A percentile compares a stretch with the other conserved stretches of the same genome.
Conservation (phyloP, 805 yeast species). For the Starmerella bombi region DNA sequence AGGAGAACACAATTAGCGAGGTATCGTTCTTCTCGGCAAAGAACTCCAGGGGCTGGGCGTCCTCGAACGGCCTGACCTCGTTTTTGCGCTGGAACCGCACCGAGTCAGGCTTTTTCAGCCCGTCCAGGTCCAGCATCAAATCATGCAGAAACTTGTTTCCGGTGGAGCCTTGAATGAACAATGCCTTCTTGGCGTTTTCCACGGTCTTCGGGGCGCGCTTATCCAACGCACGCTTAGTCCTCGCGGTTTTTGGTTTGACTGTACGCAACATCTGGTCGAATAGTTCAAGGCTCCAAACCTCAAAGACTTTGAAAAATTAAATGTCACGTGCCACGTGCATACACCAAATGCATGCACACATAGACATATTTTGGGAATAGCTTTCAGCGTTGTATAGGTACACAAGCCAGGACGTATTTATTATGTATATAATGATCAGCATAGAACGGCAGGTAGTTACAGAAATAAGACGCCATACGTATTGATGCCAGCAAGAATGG, state of each 20-base stretch:
- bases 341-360: background rate
- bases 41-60: slow-evolving; percentile 69
- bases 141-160: slow-evolving; percentile 72
- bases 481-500: too few relatives aligned
- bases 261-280: slow-evolving; percentile 31
- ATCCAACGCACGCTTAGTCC: slow-evolving; percentile 87
- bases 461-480: too few relatives aligned
- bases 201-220: slow-evolving; percentile 76
- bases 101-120: slow-evolving; percentile 79
- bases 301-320: slow-evolving; percentile 2
- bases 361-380: background rate
- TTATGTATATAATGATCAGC: too few relatives aligned
- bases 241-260: slow-evolving; percentile 82
- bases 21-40: slow-evolving; percentile 90
- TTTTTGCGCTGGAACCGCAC: slow-evolving; percentile 82
- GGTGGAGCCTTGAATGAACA: slow-evolving; percentile 82
- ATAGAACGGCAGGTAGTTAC: too few relatives aligned
- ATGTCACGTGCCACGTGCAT: background rate
- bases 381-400: too few relatives aligned
- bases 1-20: slow-evolving; percentile 65
- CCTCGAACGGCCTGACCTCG: slow-evolving; percentile 87
- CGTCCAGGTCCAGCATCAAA: slow-evolving; percentile 75
- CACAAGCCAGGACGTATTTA: too few relatives aligned
- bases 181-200: slow-evolving; percentile 79
- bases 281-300: background rate